Conservation (phyloP, 805 yeast genomes). For the Sugiyamaella valdiviana region DNA sequence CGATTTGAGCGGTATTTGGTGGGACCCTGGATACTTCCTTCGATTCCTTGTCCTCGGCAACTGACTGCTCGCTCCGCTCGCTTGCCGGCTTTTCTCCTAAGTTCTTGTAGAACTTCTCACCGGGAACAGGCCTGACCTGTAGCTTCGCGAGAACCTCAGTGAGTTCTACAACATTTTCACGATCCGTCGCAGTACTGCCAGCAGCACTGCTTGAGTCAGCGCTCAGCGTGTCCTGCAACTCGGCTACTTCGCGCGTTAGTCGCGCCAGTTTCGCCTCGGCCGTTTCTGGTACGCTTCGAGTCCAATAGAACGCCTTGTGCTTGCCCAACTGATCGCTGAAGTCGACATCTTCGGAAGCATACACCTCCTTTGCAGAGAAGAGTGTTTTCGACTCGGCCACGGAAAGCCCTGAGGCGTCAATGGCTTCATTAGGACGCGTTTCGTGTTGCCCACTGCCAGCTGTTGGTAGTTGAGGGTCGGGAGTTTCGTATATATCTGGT, state of each 20-base stretch:
- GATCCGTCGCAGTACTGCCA: slow-evolving; percentile 9
- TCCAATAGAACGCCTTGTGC: slow-evolving; percentile 6
- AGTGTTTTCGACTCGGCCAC: slow-evolving; percentile 2
- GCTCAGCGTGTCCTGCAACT: slow-evolving; percentile 3
- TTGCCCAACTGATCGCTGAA: slow-evolving; percentile 10
- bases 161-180: slow-evolving; percentile 16
- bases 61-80: too few species aligned
- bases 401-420: slow-evolving; percentile 3
- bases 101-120: slow-evolving; percentile 3
- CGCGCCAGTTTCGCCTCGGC: slow-evolving; percentile 16
- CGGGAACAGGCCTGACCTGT: background rate
- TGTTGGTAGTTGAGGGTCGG: slow-evolving; percentile 8
- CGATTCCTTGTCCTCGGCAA: too few species aligned
- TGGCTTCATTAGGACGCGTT: slow-evolving; percentile 4
- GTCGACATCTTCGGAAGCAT: slow-evolving; percentile 10
- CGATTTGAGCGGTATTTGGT: background rate
- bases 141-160: slow-evolving; percentile 5
- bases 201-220: slow-evolving; percentile 23
- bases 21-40: too few species aligned
- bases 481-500: slow-evolving; percentile 16
- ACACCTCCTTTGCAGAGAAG: slow-evolving; percentile 15
- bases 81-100: slow-evolving; percentile 1
- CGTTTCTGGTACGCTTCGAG: slow-evolving; percentile 11
- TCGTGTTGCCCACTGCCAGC: background rate
- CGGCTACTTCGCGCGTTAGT: slow-evolving; percentile 19